Conservation (phyloP, 345 rosid species). For the Hibiscus tridactylites region DNA sequence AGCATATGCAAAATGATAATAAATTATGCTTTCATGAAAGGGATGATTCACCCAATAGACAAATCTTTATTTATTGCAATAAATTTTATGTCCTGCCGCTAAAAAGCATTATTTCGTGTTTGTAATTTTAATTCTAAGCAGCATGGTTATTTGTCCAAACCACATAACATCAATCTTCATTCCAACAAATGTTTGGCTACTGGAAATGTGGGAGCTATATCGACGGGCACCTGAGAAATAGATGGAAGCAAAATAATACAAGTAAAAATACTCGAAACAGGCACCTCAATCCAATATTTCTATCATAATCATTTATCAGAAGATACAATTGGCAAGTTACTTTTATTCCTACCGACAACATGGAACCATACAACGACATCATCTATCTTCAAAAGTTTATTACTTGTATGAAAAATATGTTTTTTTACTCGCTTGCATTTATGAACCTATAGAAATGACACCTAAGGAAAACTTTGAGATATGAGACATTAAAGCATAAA, state of each 20-base stretch:
- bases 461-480: no score
- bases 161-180: slow-evolving; percentile 5
- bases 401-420: background rate
- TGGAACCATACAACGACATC: background rate
- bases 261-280: background rate
- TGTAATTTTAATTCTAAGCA: background rate
- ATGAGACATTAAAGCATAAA: no score
- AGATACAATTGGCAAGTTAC: no score
- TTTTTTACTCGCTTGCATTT: no score
- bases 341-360: no score
- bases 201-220: slow-evolving; percentile 64
- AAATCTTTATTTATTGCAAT: background rate
- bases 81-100: background rate
- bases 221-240: slow-evolving; percentile 63
- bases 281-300: background rate
- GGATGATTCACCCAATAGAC: no score
- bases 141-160: background rate
- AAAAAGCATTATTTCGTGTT: background rate
- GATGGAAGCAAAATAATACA: background rate
- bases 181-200: slow-evolving; percentile 30
- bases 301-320: background rate
- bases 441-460: no score
- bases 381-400: background rate
- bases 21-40: no score
- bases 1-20: no score